A percentile compares a stretch with the other conserved stretches of the same genome.
These are phyloP conservation scores for Oryza officinalis DNA, from an alignment of 176 grass and related monocot species.

Conservation along the genomic window DNA sequence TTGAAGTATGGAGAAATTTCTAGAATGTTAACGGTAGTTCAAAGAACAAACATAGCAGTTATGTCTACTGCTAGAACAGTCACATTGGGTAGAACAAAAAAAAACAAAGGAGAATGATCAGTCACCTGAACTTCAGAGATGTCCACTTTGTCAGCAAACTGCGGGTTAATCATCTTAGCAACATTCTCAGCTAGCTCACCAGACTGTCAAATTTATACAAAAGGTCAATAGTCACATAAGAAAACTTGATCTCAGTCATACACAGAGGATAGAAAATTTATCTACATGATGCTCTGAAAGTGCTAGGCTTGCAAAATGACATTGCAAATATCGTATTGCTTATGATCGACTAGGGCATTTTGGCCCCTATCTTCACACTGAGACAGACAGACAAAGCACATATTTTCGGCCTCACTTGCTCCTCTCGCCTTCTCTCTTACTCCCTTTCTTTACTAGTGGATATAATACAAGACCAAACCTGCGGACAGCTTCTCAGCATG, in stretches of 20 bases:
- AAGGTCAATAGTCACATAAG: slow-evolving; percentile 33
- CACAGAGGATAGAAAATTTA: background rate
- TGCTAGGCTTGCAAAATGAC: background rate
- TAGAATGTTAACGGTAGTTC: slow-evolving; percentile 25
- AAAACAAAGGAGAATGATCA: slow-evolving; percentile 26
- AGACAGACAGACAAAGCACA: background rate
- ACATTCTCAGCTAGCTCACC: slow-evolving; percentile 97
- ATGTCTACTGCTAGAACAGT: slow-evolving; percentile 13
- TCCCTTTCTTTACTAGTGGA: background rate
- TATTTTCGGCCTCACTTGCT: background rate
- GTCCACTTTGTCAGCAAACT: slow-evolving; percentile 90
- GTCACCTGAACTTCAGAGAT: slow-evolving; percentile 96
- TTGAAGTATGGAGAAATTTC: slow-evolving; percentile 17
- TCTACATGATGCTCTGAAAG: background rate
- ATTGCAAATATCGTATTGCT: background rate
- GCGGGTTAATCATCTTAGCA: slow-evolving; percentile 90
- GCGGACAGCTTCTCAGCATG: background rate
- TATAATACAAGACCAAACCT: background rate
- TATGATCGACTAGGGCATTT: background rate
- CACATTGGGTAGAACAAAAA: slow-evolving; percentile 9
- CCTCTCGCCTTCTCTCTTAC: background rate
- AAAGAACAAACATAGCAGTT: background rate
- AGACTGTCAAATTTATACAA: slow-evolving; percentile 51
- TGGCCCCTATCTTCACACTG: background rate
- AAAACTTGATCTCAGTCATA: background rate